A percentile compares a stretch with the other conserved stretches of the same genome.
phyloP scores from a whole-genome alignment of 2,329 filamentous ascomycete species.

The Xylariaceae sp. region DNA sequence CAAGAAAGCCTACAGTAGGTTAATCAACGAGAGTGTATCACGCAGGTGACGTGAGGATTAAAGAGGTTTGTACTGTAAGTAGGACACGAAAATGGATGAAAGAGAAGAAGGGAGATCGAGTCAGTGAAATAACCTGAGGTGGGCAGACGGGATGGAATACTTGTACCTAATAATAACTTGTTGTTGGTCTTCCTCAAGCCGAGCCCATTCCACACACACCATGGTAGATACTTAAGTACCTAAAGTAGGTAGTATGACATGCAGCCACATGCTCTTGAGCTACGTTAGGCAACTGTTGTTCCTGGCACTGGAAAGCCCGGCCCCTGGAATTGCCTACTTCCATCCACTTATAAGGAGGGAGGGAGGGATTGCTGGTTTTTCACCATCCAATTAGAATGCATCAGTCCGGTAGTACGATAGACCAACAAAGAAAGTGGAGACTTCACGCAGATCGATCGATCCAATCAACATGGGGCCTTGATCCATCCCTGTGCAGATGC shows the following conservation, averaged over 20 bases:
- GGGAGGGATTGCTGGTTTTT: not conserved
- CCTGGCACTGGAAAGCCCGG: not conserved
- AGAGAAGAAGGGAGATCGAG: constrained; percentile 11
- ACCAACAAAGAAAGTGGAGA: constrained; percentile 12
- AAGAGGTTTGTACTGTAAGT: constrained; percentile 1
- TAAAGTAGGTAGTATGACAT: no score
- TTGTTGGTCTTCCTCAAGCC: constrained; percentile 7
- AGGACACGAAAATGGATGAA: constrained; percentile 17
- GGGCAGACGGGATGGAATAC: constrained; percentile 20
- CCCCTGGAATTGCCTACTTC: not conserved
- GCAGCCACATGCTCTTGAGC: no score
- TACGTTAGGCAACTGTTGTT: no score
- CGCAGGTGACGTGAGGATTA: constrained; percentile 1
- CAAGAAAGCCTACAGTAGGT: constrained; percentile 11
- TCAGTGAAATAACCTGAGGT: not conserved
- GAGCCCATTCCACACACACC: constrained; percentile 13
- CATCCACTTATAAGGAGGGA: no score
- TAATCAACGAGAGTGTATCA: constrained; percentile 25
- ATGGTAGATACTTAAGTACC: no score
- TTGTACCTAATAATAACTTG: constrained; percentile 15
- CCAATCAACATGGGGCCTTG: constrained; percentile 14
- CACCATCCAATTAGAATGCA: constrained; percentile 6
- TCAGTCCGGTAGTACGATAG: not conserved
- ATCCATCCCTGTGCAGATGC: constrained; percentile 18
- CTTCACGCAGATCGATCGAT: constrained; percentile 17